Conservation (phyloP, 441 rosid genomes). For the Euphorbia celastroides region DNA sequence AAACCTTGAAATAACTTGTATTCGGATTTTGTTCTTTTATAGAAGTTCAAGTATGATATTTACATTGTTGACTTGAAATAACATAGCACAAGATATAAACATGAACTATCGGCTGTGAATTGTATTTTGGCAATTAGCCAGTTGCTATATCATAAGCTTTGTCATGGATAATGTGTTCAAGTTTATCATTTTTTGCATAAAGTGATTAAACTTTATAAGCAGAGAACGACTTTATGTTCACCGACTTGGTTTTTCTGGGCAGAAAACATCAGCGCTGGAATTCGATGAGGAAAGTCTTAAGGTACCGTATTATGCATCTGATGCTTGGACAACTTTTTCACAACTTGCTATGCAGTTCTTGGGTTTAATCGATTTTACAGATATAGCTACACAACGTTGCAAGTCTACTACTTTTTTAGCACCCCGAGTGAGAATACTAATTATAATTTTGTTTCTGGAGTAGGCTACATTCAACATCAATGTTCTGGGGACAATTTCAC, state of each 20-base stretch:
- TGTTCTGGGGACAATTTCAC: constrained; percentile 80
- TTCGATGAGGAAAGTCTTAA: constrained; percentile 66
- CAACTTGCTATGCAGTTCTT: neutral
- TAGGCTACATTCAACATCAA: constrained; percentile 78
- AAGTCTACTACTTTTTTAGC: constrained; percentile 2
- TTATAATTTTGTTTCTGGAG: constrained; percentile 19
- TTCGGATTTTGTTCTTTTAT: neutral
- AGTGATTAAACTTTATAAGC: neutral
- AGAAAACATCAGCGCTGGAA: constrained; percentile 82
- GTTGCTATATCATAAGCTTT: neutral
- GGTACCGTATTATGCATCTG: constrained; percentile 36
- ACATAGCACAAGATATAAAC: neutral
- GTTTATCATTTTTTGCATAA: neutral
- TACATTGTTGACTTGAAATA: too few relatives aligned
- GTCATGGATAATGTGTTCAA: neutral
- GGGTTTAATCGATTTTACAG: neutral
- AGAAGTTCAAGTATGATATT: too few relatives aligned
- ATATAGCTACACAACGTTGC: neutral
- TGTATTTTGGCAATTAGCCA: neutral
- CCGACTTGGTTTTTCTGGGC: constrained; percentile 19
- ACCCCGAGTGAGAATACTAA: constrained; percentile 6
- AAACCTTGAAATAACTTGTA: neutral
- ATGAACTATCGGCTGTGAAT: neutral
- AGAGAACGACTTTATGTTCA: neutral
- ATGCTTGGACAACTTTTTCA: neutral